These are phyloP conservation scores for Sporothrix brasiliensis DNA, from an alignment of 2,329 filamentous ascomycete species.

Conservation along the genomic window DNA sequence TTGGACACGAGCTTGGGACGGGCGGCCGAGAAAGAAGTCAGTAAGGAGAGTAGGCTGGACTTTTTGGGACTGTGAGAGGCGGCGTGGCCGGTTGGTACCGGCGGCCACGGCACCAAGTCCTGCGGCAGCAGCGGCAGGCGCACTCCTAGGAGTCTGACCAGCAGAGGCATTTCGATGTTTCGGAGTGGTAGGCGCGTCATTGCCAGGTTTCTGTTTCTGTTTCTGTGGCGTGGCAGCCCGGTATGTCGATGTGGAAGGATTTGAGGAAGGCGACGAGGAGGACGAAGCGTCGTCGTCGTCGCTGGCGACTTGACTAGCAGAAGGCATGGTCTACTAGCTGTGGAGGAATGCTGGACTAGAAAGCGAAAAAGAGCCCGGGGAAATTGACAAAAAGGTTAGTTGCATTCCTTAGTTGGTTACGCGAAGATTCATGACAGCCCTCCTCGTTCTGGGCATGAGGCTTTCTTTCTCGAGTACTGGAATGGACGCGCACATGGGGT, in stretches of 20 bases:
- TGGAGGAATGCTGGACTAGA: conserved; percentile 19
- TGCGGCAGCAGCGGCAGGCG: conserved; percentile 43
- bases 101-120: conserved; percentile 39
- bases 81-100: conserved; percentile 32
- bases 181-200: conserved; percentile 37
- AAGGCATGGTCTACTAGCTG: conserved; percentile 36
- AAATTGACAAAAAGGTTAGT: conserved; percentile 28
- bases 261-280: conserved; percentile 19
- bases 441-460: not conserved
- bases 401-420: conserved; percentile 27
- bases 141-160: conserved; percentile 48
- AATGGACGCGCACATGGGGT: conserved; percentile 23
- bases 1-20: conserved; percentile 57
- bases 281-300: conserved; percentile 31
- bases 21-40: conserved; percentile 62
- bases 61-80: conserved; percentile 47
- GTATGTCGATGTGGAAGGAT: conserved; percentile 28
- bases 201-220: conserved; percentile 31
- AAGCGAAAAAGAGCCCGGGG: not conserved
- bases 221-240: conserved; percentile 31
- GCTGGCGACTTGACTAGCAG: conserved; percentile 31
- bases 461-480: not conserved
- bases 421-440: not conserved
- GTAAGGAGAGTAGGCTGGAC: conserved; percentile 55
- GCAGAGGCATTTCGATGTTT: conserved; percentile 38